Evolutionary conservation across 75 land plant species (phyloP).

Genomic region (Cupressus sempervirens): DNA sequence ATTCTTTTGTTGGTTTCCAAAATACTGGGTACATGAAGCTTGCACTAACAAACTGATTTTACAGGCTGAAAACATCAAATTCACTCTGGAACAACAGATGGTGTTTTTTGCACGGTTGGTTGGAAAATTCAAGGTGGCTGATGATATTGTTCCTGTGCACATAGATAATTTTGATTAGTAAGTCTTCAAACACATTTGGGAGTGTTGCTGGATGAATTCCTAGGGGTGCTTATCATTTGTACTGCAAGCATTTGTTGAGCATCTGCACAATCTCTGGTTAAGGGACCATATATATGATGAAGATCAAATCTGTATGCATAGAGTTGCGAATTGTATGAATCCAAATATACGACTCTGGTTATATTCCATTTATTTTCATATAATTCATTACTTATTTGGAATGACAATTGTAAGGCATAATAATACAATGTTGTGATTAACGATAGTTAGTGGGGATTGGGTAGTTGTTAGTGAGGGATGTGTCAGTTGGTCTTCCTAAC

Average conservation of each 20-base stretch:
- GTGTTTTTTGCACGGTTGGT: slow-evolving; percentile 78
- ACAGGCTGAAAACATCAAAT: slow-evolving; percentile 91
- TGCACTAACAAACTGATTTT: background rate
- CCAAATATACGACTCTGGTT: background rate
- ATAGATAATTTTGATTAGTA: slow-evolving; percentile 73
- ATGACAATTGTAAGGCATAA: too few species aligned
- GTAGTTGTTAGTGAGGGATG: too few species aligned
- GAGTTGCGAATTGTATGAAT: background rate
- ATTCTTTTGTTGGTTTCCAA: background rate
- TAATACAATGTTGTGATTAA: too few species aligned
- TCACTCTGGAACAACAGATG: slow-evolving; percentile 95
- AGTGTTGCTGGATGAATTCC: background rate
- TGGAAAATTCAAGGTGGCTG: slow-evolving; percentile 72
- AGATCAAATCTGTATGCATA: background rate
- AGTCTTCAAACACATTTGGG: background rate
- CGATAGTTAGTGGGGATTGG: too few species aligned
- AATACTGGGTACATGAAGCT: background rate
- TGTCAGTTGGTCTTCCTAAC: too few species aligned
- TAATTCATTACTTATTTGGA: background rate
- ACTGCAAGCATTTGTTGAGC: background rate
- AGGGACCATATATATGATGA: background rate
- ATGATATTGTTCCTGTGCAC: slow-evolving; percentile 68
- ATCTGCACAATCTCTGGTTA: background rate
- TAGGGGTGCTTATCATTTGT: background rate
- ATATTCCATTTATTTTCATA: background rate